Evolutionary conservation across 2,329 filamentous ascomycete species (phyloP), one percentile per base, ranked within the genome.

Genomic region (Diplodia mutila): DNA sequence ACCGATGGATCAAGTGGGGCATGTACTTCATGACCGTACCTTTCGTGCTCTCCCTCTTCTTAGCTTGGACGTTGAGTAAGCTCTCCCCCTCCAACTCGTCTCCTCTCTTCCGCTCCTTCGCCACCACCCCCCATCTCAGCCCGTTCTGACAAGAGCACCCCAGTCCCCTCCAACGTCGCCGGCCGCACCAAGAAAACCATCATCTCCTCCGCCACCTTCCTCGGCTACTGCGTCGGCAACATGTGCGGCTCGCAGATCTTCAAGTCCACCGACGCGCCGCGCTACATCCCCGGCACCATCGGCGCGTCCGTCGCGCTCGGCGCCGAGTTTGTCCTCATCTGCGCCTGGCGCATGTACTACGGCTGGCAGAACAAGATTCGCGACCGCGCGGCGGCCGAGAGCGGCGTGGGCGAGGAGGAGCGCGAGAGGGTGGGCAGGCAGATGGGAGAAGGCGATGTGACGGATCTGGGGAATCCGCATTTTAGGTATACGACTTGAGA

Each of bases 181-280:
- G 82, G 82, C 8, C 76, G 81, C 8, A 84, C 82, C 0, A 84
- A 84, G 70, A 80, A 82, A 29, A 83, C 82, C 3, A 72, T 84
- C 49, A 81, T 80, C 14, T 80, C 77, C 18, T 81, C 81, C 3
- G 79, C 82, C 48, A 81, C 82, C 0, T 83, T 84, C 64, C 75
- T 82, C 7, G 81, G 74, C 11, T 84, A 84, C 70, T 84, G 82
- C 65, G 80, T 82, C 2, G 82, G 82, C 2, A 84, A 84, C 70
- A 83, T 83, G 78, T 76, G 77, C 2, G 82, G 82, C 4, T 80
- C 79, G 8, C 81, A 84, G 71, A 82, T 84, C 61, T 84, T 84
- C 74, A 76, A 78, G 57, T 71, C 75, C 4, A 74, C 73, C 25
- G 82, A 84, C 69, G 80, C 80, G 0, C 82, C 82, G 0, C 77